A percentile compares a stretch with the other conserved stretches of the same genome.
Conservation (phyloP, 2,329 filamentous ascomycete species). For the Neurospora sp. region DNA sequence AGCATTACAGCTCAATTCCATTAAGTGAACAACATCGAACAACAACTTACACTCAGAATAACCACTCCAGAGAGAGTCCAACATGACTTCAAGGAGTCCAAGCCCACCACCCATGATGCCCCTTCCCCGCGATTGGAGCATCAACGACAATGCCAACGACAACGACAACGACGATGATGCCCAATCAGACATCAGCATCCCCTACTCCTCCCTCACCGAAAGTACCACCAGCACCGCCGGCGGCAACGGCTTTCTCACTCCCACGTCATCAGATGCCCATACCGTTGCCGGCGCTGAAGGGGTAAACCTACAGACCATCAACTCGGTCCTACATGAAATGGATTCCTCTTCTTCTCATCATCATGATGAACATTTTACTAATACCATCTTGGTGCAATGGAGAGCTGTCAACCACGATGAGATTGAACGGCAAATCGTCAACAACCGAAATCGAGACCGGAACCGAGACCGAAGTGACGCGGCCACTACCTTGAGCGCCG, state of each 20-base stretch:
- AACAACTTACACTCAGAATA: not conserved
- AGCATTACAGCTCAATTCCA: not conserved
- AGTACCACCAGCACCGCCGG: not conserved
- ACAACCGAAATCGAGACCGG: not conserved
- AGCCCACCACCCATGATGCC: not conserved
- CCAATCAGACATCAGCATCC: not conserved
- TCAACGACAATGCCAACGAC: not conserved
- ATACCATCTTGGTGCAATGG: not conserved
- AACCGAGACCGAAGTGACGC: not conserved
- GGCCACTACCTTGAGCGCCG: not conserved
- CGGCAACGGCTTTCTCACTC: not conserved
- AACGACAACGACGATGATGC: not conserved
- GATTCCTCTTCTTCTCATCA: not conserved
- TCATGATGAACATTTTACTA: not conserved
- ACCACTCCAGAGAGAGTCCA: not conserved
- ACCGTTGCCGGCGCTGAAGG: not conserved
- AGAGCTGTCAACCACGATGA: not conserved
- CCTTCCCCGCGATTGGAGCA: not conserved
- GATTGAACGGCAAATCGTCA: not conserved
- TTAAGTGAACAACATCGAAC: not conserved
- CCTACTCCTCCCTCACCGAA: not conserved
- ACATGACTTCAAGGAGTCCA: not conserved
- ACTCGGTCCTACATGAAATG: not conserved
- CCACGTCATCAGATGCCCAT: not conserved
- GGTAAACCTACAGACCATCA: not conserved